Percentiles rank a stretch among this genome's conserved stretches.
Evolutionary conservation across 805 yeast species (phyloP).

Genomic region (Metschnikowia peoriensis): DNA sequence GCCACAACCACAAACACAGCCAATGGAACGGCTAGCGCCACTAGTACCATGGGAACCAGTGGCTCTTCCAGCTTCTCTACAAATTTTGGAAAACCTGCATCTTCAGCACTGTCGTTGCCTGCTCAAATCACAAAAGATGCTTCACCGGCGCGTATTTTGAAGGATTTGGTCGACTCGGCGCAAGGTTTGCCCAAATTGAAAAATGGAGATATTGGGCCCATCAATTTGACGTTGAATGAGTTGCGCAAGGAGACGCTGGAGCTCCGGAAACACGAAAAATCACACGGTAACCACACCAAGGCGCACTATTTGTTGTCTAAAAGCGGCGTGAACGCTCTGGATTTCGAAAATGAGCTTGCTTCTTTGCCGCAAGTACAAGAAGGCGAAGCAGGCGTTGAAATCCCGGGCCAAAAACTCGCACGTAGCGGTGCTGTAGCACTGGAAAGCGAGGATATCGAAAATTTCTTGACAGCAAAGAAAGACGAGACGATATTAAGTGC

Average conservation of each 20-base stretch:
- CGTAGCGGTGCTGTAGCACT: neutral
- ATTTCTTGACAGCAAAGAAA: conserved; percentile 63
- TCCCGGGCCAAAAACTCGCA: neutral
- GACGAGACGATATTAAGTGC: conserved; percentile 81
- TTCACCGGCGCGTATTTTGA: conserved; percentile 35
- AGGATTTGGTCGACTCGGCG: conserved; percentile 76
- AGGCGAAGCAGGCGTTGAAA: conserved; percentile 1
- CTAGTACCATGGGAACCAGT: neutral
- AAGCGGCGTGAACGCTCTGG: conserved; percentile 84
- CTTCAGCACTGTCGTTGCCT: conserved; percentile 7
- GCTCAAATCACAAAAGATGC: conserved; percentile 14
- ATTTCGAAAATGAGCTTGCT: conserved; percentile 62
- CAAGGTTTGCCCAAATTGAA: conserved; percentile 63
- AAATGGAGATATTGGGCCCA: conserved; percentile 69
- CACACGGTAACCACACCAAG: conserved; percentile 48
- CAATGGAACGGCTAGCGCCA: neutral
- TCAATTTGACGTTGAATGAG: conserved; percentile 78
- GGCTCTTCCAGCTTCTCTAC: neutral
- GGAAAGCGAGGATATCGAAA: conserved; percentile 41
- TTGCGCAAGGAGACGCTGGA: conserved; percentile 64
- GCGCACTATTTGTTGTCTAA: conserved; percentile 90
- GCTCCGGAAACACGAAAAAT: conserved; percentile 42
- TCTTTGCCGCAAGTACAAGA: conserved; percentile 18
- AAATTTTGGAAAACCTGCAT: neutral
- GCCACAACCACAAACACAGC: neutral